phyloP scores from a whole-genome alignment of 1,284 basidiomycete species.

The Trichosporon ovoides region DNA sequence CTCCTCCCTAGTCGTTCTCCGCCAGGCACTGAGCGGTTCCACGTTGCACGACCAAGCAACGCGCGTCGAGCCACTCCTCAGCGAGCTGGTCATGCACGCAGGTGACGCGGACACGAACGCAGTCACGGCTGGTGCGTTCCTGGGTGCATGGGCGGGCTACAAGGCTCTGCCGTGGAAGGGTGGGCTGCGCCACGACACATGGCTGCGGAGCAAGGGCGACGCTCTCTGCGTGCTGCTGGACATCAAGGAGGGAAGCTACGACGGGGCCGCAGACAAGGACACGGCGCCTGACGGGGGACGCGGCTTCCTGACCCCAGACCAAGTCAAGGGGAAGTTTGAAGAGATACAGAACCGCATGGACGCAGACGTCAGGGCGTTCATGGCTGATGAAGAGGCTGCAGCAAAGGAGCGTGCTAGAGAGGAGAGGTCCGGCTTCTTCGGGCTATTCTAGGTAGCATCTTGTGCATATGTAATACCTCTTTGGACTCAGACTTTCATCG shows the following conservation, averaged over 20 bases:
- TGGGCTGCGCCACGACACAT: conserved; percentile 7
- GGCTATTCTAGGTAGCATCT: no score
- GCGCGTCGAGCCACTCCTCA: conserved; percentile 16
- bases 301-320: conserved; percentile 3
- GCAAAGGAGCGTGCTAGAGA: no score
- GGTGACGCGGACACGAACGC: conserved; percentile 22
- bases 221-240: conserved; percentile 4
- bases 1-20: conserved; percentile 6
- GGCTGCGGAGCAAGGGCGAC: conserved; percentile 12
- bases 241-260: conserved; percentile 7
- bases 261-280: conserved; percentile 8
- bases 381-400: not conserved
- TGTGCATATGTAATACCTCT: no score
- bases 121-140: conserved; percentile 15
- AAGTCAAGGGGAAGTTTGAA: not conserved
- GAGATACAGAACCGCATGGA: not conserved
- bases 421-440: no score
- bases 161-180: conserved; percentile 13
- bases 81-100: conserved; percentile 9
- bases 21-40: not conserved
- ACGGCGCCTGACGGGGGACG: conserved; percentile 10
- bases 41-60: not conserved
- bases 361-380: not conserved
- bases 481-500: conserved; percentile 3
- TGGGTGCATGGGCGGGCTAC: conserved; percentile 18